Evolutionary conservation across 2,329 filamentous ascomycete genomes (phyloP).

Genomic region (Sporothrix brunneoviolacea): DNA sequence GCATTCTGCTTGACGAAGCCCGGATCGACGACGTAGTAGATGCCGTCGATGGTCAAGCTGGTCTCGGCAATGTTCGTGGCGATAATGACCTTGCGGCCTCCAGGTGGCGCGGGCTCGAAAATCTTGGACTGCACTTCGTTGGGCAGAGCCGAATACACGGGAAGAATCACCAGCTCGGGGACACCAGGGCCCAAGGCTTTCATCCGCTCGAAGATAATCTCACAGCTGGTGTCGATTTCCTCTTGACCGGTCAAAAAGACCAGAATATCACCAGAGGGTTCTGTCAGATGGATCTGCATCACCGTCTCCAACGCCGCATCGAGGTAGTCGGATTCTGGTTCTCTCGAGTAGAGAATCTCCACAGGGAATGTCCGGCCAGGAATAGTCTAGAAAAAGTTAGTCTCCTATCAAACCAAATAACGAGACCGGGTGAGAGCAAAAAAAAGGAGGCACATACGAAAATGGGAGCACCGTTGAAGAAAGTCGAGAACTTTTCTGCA

Average conservation of each 20-base stretch:
- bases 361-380: constrained; percentile 93
- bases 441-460: constrained; percentile 38
- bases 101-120: constrained; percentile 85
- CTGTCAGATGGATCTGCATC: constrained; percentile 95
- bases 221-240: constrained; percentile 92
- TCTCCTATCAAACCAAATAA: neutral
- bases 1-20: constrained; percentile 98
- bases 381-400: constrained; percentile 50
- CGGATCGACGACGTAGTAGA: constrained; percentile 95
- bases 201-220: constrained; percentile 92
- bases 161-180: constrained; percentile 85
- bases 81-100: constrained; percentile 88
- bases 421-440: no score
- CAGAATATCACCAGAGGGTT: constrained; percentile 89
- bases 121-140: constrained; percentile 91
- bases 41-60: constrained; percentile 94
- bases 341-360: constrained; percentile 88
- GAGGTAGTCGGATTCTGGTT: constrained; percentile 92
- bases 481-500: constrained; percentile 93
- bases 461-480: constrained; percentile 94
- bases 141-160: constrained; percentile 91
- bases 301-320: constrained; percentile 92
- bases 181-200: constrained; percentile 86
- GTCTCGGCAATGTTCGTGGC: constrained; percentile 98
- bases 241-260: constrained; percentile 96